A percentile compares a stretch with the other conserved stretches of the same genome.
These are phyloP conservation scores for Aquilaria sinensis DNA, from an alignment of 345 rosid genomes.

Conservation along the genomic window DNA sequence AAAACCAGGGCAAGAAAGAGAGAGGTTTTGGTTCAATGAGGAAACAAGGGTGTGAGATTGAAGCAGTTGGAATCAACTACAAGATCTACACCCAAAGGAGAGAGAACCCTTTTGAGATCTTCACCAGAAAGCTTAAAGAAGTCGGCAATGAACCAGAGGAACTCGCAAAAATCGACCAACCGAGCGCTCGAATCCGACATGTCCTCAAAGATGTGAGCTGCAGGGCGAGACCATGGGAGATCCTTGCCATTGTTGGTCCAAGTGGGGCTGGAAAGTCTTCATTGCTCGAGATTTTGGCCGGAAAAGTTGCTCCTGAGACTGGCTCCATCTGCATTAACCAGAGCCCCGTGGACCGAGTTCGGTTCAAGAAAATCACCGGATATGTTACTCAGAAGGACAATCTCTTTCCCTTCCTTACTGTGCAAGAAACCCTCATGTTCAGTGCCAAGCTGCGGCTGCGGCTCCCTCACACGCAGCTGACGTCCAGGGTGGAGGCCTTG, in stretches of 20 bases:
- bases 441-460: constrained; percentile 75
- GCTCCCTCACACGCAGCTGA: constrained; percentile 46
- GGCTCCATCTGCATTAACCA: constrained; percentile 68
- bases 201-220: constrained; percentile 71
- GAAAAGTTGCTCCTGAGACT: constrained; percentile 45
- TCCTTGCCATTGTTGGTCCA: constrained; percentile 91
- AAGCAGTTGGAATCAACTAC: constrained; percentile 69
- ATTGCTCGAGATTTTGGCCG: constrained; percentile 75
- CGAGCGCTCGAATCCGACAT: constrained; percentile 23
- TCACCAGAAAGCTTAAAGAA: constrained; percentile 12
- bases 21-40: constrained; percentile 47
- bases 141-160: constrained; percentile 11
- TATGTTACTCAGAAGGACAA: constrained; percentile 84
- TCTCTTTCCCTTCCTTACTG: constrained; percentile 90
- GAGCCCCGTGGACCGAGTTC: constrained; percentile 48
- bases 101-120: constrained; percentile 24
- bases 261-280: constrained; percentile 97
- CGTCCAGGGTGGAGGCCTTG: constrained; percentile 54
- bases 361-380: constrained; percentile 71
- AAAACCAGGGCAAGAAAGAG: constrained; percentile 1
- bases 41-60: constrained; percentile 82
- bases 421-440: constrained; percentile 88
- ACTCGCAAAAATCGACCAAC: constrained; percentile 1
- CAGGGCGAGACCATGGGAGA: constrained; percentile 90
- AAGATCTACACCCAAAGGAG: constrained; percentile 30